A percentile compares a stretch with the other conserved stretches of the same genome.
Conservation (phyloP, 768 basidiomycete species). For the Pisolithus sp. region DNA sequence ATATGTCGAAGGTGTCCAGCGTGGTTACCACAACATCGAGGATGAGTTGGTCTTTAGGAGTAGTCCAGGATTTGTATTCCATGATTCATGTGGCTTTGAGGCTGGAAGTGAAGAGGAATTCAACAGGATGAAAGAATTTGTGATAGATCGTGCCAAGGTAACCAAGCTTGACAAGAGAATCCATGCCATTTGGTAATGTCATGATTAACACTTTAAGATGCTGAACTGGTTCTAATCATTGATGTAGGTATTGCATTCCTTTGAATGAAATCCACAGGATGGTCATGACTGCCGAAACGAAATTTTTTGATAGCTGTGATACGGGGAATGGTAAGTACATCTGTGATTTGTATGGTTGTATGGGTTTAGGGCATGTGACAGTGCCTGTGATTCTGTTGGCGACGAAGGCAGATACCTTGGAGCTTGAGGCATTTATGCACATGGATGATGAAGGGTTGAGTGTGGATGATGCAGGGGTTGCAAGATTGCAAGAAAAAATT, state of each 20-base stretch:
- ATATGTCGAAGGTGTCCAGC: not conserved
- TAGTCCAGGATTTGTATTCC: constrained; percentile 32
- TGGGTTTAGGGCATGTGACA: constrained; percentile 3
- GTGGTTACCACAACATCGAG: constrained; percentile 30
- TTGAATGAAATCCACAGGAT: constrained; percentile 20
- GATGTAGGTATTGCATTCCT: constrained; percentile 33
- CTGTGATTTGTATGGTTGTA: not conserved
- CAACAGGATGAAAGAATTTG: constrained; percentile 25
- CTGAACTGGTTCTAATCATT: not conserved
- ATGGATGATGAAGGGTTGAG: constrained; percentile 8
- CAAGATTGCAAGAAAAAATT: constrained; percentile 6
- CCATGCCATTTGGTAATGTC: constrained; percentile 34
- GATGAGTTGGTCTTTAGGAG: constrained; percentile 24
- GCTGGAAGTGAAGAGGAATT: constrained; percentile 26
- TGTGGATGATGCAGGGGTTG: constrained; percentile 7
- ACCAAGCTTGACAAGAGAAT: constrained; percentile 20
- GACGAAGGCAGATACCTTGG: constrained; percentile 32
- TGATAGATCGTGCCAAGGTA: constrained; percentile 16
- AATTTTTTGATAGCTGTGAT: constrained; percentile 24
- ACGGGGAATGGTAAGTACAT: constrained; percentile 5
- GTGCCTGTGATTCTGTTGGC: constrained; percentile 36
- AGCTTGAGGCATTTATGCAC: constrained; percentile 12
- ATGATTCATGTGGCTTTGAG: constrained; percentile 38
- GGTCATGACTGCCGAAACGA: constrained; percentile 22
- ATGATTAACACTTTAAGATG: not conserved